Conservation (phyloP, 345 rosid species). For the Syzygium aqueum region DNA sequence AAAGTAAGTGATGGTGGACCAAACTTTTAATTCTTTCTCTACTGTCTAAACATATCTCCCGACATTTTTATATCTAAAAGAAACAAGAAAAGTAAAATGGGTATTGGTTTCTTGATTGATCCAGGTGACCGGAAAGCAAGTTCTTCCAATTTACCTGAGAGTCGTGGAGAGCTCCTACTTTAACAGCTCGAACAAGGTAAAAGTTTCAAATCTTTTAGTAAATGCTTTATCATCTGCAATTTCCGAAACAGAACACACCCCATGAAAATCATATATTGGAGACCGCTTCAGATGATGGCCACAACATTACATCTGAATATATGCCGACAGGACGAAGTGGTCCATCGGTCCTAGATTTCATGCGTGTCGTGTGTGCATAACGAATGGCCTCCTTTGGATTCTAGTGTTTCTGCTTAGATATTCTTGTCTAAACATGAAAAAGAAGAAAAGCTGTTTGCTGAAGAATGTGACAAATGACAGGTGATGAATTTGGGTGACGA, state of each 20-base stretch:
- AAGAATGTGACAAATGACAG: slow-evolving; percentile 47
- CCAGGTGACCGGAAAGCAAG: slow-evolving; percentile 85
- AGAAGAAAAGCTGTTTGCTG: slow-evolving; percentile 3
- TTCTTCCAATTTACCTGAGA: slow-evolving; percentile 79
- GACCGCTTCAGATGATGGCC: slow-evolving; percentile 14
- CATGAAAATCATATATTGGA: not conserved
- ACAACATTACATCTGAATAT: slow-evolving; percentile 9
- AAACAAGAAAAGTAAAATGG: not conserved
- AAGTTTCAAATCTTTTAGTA: not conserved
- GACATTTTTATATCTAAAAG: not conserved
- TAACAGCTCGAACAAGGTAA: slow-evolving; percentile 92
- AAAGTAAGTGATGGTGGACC: slow-evolving; percentile 36
- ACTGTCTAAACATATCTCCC: not conserved
- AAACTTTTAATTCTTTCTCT: not conserved
- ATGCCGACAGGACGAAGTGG: slow-evolving; percentile 36
- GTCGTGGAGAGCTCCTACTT: slow-evolving; percentile 95
- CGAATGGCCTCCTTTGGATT: not conserved
- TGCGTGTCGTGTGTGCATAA: not conserved
- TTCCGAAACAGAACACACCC: not conserved
- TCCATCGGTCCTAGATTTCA: not conserved
- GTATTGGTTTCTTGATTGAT: not conserved
- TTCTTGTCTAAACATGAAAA: slow-evolving; percentile 6
- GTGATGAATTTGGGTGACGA: slow-evolving; percentile 73
- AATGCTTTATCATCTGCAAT: not conserved
- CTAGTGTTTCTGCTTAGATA: not conserved